Percentiles rank a stretch among this genome's conserved stretches.
phyloP scores from a whole-genome alignment of 768 basidiomycete genomes.

The Scleroderma bovista region DNA sequence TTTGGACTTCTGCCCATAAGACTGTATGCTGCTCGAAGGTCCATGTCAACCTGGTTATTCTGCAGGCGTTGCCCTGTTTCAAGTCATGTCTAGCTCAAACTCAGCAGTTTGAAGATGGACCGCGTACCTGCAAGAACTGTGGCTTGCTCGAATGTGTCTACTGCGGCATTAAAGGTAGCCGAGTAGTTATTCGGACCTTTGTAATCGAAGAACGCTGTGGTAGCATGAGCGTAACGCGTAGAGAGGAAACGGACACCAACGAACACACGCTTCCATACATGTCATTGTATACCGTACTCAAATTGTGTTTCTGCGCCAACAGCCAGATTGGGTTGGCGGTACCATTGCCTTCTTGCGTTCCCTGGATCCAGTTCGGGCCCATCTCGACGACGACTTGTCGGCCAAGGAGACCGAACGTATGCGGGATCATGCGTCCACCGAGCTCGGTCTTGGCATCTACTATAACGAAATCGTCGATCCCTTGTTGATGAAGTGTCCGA shows the following conservation, averaged over 20 bases:
- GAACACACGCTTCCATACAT: neutral
- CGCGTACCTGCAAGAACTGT: neutral
- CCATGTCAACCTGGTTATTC: constrained; percentile 43
- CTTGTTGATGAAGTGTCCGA: constrained; percentile 47
- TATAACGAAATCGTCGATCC: constrained; percentile 54
- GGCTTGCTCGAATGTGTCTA: neutral
- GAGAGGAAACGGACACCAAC: neutral
- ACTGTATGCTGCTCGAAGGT: constrained; percentile 49
- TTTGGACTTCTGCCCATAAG: constrained; percentile 42
- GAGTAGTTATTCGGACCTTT: neutral
- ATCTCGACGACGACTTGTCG: constrained; percentile 44
- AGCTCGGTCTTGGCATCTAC: constrained; percentile 54
- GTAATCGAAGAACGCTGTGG: neutral
- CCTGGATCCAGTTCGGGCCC: constrained; percentile 61
- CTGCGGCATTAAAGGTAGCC: neutral
- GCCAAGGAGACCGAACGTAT: constrained; percentile 36
- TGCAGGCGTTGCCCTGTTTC: constrained; percentile 39
- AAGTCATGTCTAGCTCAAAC: no score
- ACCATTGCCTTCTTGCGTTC: constrained; percentile 42
- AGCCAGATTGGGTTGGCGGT: constrained; percentile 55
- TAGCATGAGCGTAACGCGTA: neutral
- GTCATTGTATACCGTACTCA: constrained; percentile 42
- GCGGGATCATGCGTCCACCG: constrained; percentile 55
- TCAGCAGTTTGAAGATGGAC: no score
- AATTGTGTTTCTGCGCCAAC: constrained; percentile 50